Percentiles rank a stretch among this genome's conserved stretches.
These are phyloP conservation scores for Aspergillus udagawae DNA, from an alignment of 2,329 filamentous ascomycete genomes.

Conservation along the genomic window DNA sequence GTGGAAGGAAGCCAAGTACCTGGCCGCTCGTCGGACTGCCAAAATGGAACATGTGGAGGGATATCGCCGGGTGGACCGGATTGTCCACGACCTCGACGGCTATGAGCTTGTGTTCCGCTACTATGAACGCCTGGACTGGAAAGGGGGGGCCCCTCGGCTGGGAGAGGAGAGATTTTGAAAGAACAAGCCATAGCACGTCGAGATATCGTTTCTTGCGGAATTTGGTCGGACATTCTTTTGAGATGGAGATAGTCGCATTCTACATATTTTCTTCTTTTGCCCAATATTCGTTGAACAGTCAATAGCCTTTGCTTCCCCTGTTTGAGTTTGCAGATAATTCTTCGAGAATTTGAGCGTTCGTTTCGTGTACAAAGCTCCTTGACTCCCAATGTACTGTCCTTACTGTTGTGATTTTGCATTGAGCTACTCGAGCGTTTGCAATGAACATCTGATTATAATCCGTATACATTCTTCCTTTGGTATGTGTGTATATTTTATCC, in stretches of 20 bases:
- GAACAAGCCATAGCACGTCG: neutral
- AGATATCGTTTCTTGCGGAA: neutral
- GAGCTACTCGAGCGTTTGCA: neutral
- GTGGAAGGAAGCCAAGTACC: slow-evolving; percentile 34
- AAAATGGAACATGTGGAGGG: slow-evolving; percentile 76
- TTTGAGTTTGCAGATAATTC: neutral
- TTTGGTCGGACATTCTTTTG: neutral
- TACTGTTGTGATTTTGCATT: neutral
- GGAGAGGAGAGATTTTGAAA: slow-evolving; percentile 46
- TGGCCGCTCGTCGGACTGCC: slow-evolving; percentile 42
- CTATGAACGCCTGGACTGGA: slow-evolving; percentile 86
- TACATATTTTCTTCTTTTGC: neutral
- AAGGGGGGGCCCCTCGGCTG: slow-evolving; percentile 59
- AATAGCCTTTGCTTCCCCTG: neutral
- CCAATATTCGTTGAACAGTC: neutral
- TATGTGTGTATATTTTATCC: too few relatives aligned
- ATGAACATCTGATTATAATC: neutral
- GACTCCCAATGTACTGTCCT: neutral
- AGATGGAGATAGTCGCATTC: neutral
- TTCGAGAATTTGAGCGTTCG: neutral
- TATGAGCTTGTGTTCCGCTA: slow-evolving; percentile 96
- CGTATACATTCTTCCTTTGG: neutral
- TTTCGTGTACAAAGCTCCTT: neutral
- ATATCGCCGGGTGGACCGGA: slow-evolving; percentile 85
- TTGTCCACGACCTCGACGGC: slow-evolving; percentile 95